Percentiles rank a stretch among this genome's conserved stretches.
Evolutionary conservation across 2,329 filamentous ascomycete species (phyloP).

Genomic region (Ophiocordyceps camponoti-saundersi): DNA sequence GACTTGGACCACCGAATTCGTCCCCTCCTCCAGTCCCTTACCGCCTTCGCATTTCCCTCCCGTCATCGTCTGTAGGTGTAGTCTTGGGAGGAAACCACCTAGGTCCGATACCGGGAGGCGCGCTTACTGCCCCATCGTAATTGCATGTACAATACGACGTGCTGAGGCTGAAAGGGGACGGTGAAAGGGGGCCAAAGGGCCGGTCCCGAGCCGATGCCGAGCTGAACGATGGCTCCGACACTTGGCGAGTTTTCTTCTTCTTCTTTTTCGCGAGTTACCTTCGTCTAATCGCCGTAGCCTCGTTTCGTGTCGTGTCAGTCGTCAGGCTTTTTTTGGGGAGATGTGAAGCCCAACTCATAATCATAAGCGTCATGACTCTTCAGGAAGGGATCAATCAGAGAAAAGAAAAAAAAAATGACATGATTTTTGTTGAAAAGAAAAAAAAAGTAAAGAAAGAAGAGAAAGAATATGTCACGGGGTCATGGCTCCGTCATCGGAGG

Average conservation of each 20-base stretch:
- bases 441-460: not conserved
- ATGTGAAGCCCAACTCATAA: not conserved
- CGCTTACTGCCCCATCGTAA: not conserved
- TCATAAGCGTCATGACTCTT: not conserved
- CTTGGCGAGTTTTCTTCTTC: not conserved
- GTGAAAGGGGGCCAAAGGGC: not conserved
- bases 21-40: not conserved
- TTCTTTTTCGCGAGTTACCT: not conserved
- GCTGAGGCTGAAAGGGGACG: not conserved
- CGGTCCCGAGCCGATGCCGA: not conserved
- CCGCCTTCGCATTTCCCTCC: not conserved
- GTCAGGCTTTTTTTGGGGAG: not conserved
- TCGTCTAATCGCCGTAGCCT: not conserved
- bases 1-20: not conserved
- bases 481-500: slow-evolving; percentile 18
- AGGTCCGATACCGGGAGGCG: not conserved
- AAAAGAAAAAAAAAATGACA: too few relatives aligned
- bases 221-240: not conserved
- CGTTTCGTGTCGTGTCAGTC: not conserved
- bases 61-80: not conserved
- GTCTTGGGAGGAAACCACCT: too few relatives aligned
- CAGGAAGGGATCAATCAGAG: not conserved
- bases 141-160: not conserved
- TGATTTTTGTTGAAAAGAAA: too few relatives aligned
- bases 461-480: not conserved